These are phyloP conservation scores for Pythium volutum DNA, from an alignment of 352 stramenopile genomes.

Conservation along the genomic window DNA sequence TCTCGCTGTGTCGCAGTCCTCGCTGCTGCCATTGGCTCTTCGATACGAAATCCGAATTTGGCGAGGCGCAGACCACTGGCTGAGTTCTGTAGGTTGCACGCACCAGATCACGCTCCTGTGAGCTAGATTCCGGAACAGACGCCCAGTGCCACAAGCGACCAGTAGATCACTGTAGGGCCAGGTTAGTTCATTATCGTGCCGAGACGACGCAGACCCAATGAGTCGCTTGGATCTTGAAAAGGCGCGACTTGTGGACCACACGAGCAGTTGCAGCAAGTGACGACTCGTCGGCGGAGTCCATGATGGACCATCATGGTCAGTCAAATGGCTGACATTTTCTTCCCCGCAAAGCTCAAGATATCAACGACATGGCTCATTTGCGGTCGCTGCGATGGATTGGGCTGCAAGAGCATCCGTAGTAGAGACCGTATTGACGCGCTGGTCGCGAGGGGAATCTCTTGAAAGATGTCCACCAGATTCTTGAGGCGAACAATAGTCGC, in stretches of 20 bases:
- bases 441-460: conserved; percentile 43
- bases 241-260: conserved; percentile 28
- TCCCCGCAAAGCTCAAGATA: conserved; percentile 41
- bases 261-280: neutral
- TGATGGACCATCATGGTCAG: neutral
- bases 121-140: conserved; percentile 3
- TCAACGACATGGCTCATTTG: conserved; percentile 62
- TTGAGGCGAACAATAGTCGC: conserved; percentile 36
- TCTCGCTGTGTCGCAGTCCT: conserved; percentile 46
- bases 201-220: conserved; percentile 22
- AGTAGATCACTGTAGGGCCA: conserved; percentile 5
- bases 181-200: neutral
- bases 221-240: conserved; percentile 25
- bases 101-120: neutral
- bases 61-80: neutral
- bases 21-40: conserved; percentile 7
- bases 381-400: conserved; percentile 47
- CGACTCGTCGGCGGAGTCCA: neutral
- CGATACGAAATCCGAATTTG: neutral
- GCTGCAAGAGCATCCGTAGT: conserved; percentile 62
- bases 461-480: conserved; percentile 37
- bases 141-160: neutral
- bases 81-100: neutral
- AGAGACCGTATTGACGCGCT: conserved; percentile 47
- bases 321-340: conserved; percentile 1